Base-by-base conservation (phyloP, 257 asterid species). In the Eustoma russellianum region DNA sequence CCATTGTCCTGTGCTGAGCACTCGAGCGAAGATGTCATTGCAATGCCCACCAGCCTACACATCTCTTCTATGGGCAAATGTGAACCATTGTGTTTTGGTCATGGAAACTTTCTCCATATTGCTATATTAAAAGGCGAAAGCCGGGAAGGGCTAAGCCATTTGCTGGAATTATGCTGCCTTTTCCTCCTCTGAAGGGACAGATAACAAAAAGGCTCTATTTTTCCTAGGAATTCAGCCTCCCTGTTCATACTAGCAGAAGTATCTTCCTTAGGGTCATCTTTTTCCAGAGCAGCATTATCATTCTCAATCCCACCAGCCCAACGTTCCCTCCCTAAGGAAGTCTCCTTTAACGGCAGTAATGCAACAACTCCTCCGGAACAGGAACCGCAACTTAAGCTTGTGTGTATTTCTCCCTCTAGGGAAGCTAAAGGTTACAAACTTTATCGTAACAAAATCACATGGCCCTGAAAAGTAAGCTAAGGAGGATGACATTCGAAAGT, bases 131-230 rank as follows among this genome's bases (percentile, higher is more conserved):
- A 62, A 17, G 98, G 94, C 7, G 97, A 77, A 66, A 91, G 94
- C 7, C 97, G 98, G 1, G 98, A 91, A 45, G 98, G 98, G 69
- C 66, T 79, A 61, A 91, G 97, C 45, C 98, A 94, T 72, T 85
- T 91, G 70, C 85, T 80, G 5, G 92, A 78, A 3, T 77, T 67
- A 0, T 64, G 75, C 47, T 63, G 72, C 50, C 65, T 74, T 59
- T 78, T 74, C 63, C 57, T 70, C 82, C 71, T 82, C 56, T 63
- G 55, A 15, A 77, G 59, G 47, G 85, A 62, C 52, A 65, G 56
- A 35, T 63, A 9, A 12, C 61, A 66, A 35, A 45, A n/a, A 34
- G 72, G 62, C 18, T 55, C 57, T 28, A 63, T 52, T 70, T 75
- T 76, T 38, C 96, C 94, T 1, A 87, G 90, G 65, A 91, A 91